phyloP scores from a whole-genome alignment of 2,329 filamentous ascomycete genomes.

The Claviceps fusiformis region DNA sequence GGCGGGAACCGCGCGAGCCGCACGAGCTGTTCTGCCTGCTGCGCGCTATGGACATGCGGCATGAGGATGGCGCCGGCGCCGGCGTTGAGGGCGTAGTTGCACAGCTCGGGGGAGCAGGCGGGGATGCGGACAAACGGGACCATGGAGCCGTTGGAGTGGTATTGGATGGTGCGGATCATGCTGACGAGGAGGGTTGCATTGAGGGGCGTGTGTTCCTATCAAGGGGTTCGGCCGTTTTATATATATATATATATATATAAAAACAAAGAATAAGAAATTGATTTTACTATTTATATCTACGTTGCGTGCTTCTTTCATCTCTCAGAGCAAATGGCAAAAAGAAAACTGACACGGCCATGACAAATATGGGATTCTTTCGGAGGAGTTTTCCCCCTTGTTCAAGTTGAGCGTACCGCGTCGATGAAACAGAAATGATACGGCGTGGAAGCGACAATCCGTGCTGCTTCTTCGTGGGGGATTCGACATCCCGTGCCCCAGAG shows the following conservation, averaged over 20 bases:
- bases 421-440: slow-evolving; percentile 4
- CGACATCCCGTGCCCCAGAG: slow-evolving; percentile 5
- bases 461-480: slow-evolving; percentile 3
- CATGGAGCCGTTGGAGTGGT: slow-evolving; percentile 2
- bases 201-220: slow-evolving; percentile 3
- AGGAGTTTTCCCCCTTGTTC: not conserved
- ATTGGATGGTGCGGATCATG: slow-evolving; percentile 1
- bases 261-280: too few relatives aligned
- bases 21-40: slow-evolving; percentile 2
- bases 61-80: slow-evolving; percentile 4
- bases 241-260: too few relatives aligned
- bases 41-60: slow-evolving; percentile 3
- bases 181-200: not conserved
- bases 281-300: too few relatives aligned
- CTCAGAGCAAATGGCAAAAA: too few relatives aligned
- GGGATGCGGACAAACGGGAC: slow-evolving; percentile 4
- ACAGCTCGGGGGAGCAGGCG: slow-evolving; percentile 1
- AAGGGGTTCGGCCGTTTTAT: too few relatives aligned
- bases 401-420: not conserved
- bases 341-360: too few relatives aligned
- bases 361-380: too few relatives aligned
- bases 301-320: too few relatives aligned
- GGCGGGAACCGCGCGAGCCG: slow-evolving; percentile 2
- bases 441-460: slow-evolving; percentile 2
- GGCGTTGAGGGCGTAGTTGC: slow-evolving; percentile 2